A percentile compares a stretch with the other conserved stretches of the same genome.
phyloP scores from a whole-genome alignment of 208 protist genomes.

The Crithidia acanthocephali region DNA sequence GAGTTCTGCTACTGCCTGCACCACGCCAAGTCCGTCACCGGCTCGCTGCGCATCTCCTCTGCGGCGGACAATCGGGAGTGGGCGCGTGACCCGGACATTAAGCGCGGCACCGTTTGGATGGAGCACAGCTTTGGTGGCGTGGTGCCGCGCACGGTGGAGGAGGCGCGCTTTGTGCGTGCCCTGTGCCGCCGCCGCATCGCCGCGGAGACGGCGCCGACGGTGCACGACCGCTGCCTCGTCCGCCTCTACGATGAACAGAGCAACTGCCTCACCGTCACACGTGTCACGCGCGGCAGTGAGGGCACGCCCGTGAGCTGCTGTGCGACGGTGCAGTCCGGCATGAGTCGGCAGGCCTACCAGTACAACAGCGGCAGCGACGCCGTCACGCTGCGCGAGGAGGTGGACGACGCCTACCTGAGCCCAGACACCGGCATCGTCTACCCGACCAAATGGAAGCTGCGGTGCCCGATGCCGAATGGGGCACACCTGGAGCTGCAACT shows the following conservation, averaged over 20 bases:
- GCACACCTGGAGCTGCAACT: constrained; percentile 38
- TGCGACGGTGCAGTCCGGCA: constrained; percentile 38
- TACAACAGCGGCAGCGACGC: constrained; percentile 32
- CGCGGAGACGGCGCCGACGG: constrained; percentile 28
- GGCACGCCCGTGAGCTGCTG: constrained; percentile 15
- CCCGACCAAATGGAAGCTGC: constrained; percentile 41
- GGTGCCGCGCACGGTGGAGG: constrained; percentile 42
- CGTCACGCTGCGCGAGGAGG: constrained; percentile 27
- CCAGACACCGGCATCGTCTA: constrained; percentile 47
- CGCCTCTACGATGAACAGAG: constrained; percentile 51
- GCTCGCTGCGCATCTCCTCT: constrained; percentile 43
- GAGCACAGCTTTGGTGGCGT: constrained; percentile 64
- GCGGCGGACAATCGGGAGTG: constrained; percentile 55
- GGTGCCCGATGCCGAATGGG: constrained; percentile 36
- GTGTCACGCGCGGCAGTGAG: constrained; percentile 19
- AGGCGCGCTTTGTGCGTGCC: constrained; percentile 37
- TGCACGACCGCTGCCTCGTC: constrained; percentile 50
- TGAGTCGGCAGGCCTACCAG: constrained; percentile 34
- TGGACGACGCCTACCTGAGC: constrained; percentile 40
- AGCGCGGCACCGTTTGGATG: constrained; percentile 48
- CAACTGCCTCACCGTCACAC: constrained; percentile 40
- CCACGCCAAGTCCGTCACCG: constrained; percentile 39
- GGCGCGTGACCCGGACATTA: constrained; percentile 36
- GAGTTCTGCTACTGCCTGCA: constrained; percentile 53
- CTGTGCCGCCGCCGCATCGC: constrained; percentile 29